Evolutionary conservation across 78 protist species (phyloP).

Genomic region (Dictyostelium citrinum): DNA sequence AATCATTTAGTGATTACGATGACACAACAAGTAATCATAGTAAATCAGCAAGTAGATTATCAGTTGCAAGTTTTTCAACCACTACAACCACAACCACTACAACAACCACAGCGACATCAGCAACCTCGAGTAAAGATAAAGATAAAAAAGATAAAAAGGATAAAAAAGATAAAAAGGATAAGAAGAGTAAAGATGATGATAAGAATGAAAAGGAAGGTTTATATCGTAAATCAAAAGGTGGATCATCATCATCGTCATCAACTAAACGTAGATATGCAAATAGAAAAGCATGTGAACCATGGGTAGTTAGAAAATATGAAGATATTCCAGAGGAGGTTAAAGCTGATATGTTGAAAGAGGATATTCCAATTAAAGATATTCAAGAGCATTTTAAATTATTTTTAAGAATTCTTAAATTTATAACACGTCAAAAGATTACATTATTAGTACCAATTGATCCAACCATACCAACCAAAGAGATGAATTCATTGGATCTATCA

Average conservation of each 20-base stretch:
- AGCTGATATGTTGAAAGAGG: constrained; percentile 31
- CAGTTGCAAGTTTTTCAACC: neutral
- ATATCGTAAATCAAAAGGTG: constrained; percentile 1
- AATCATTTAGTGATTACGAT: constrained; percentile 2
- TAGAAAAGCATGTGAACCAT: constrained; percentile 30
- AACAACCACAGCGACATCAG: neutral
- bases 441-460: neutral
- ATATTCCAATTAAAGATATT: constrained; percentile 11
- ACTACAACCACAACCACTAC: neutral
- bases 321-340: constrained; percentile 35
- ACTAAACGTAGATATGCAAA: constrained; percentile 62
- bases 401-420: constrained; percentile 32
- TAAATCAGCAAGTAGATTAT: neutral
- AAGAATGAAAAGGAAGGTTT: constrained; percentile 6
- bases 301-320: neutral
- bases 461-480: neutral
- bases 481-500: neutral
- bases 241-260: neutral
- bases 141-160: neutral
- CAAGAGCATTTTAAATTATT: constrained; percentile 30
- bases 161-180: constrained; percentile 34
- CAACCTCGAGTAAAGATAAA: neutral
- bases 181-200: neutral
- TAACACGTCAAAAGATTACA: constrained; percentile 52
- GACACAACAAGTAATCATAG: neutral